phyloP scores from a whole-genome alignment of 1,284 basidiomycete genomes.

The Apiotrichum porosum region DNA sequence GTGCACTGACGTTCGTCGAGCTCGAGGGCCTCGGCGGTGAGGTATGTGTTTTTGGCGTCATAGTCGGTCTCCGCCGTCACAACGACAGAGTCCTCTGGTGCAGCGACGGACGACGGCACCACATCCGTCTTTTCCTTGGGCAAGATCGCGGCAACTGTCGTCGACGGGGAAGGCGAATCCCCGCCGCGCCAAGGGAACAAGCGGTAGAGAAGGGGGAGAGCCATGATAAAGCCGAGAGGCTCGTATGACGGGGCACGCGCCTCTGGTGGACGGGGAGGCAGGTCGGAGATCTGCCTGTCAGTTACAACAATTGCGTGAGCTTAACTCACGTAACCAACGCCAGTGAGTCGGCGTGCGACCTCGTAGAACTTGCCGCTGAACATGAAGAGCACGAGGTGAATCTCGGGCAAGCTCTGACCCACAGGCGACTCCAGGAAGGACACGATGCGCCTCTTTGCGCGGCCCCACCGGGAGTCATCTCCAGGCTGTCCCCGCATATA shows the following conservation, averaged over 20 bases:
- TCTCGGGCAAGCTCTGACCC: slow-evolving; percentile 52
- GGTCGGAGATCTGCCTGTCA: slow-evolving; percentile 60
- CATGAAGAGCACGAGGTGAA: slow-evolving; percentile 79
- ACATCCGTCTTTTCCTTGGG: slow-evolving; percentile 3
- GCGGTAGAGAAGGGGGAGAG: slow-evolving; percentile 64
- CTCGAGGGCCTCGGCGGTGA: slow-evolving; percentile 34
- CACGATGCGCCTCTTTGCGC: slow-evolving; percentile 15
- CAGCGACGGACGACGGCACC: slow-evolving; percentile 12
- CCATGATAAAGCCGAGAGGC: slow-evolving; percentile 70
- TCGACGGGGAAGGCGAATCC: background rate
- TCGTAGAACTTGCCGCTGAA: slow-evolving; percentile 74
- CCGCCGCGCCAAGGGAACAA: slow-evolving; percentile 22
- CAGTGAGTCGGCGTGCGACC: slow-evolving; percentile 64
- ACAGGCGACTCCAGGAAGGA: slow-evolving; percentile 33
- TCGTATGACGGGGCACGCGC: slow-evolving; percentile 75
- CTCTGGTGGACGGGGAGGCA: slow-evolving; percentile 61
- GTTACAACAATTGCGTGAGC: background rate
- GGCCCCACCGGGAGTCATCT: slow-evolving; percentile 5
- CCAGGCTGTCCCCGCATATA: slow-evolving; percentile 45
- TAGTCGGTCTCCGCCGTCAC: slow-evolving; percentile 38
- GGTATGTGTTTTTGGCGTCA: slow-evolving; percentile 39
- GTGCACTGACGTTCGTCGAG: slow-evolving; percentile 72
- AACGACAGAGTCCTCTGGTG: slow-evolving; percentile 50
- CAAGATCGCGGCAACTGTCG: background rate
- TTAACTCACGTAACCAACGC: slow-evolving; percentile 65